Base-by-base conservation (phyloP, 2,329 filamentous ascomycete species). In the Pseudogymnoascus verrucosus region DNA sequence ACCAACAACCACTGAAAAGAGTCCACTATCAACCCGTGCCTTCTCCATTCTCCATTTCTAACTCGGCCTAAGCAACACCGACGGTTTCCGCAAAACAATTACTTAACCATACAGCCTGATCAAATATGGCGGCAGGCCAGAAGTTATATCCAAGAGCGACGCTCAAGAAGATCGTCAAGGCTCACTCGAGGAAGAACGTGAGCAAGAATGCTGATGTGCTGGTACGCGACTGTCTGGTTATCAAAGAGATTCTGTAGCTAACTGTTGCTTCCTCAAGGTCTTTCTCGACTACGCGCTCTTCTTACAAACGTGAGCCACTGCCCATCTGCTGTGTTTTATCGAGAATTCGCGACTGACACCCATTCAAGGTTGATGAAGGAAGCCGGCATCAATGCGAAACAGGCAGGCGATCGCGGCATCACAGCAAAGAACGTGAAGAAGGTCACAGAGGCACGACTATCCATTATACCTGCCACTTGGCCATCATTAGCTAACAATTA, bases 101-200 rank as follows among this genome's bases (percentile, higher is more conserved):
- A n/a, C n/a, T 57, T 34, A 7, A 12, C 11, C 26, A 34, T 34
- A 5, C 47, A 34, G 6, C n/a, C n/a, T 57, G 14, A 57, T 34
- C n/a, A 14, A 68, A 37, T 40, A 74, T 74, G 72, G 72, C 72
- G 54, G 65, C 69, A 11, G 80, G 85, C 21, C 87, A 88, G 72
- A 93, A 91, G 69, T 80, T 90, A 12, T 96, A 96, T 71, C 92
- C 92, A 10, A 87, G 92, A 67, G 87, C 85, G 16, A 95, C 90
- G 0, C 81, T 96, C 70, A 95, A 92, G 76, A 93, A 92, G 76
- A 93, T 96, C 65, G 82, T 96, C 71, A 96, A 96, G 77, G 91
- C 91, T 16, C 91, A 96, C 75, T 89, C 91, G 7, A 89, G 90
- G 67, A 86, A 88, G 73, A 89, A 84, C 67, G 76, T 96, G 67